Base-by-base conservation (phyloP, 176 grass and related monocot species). In the Panicum miliaceum region DNA sequence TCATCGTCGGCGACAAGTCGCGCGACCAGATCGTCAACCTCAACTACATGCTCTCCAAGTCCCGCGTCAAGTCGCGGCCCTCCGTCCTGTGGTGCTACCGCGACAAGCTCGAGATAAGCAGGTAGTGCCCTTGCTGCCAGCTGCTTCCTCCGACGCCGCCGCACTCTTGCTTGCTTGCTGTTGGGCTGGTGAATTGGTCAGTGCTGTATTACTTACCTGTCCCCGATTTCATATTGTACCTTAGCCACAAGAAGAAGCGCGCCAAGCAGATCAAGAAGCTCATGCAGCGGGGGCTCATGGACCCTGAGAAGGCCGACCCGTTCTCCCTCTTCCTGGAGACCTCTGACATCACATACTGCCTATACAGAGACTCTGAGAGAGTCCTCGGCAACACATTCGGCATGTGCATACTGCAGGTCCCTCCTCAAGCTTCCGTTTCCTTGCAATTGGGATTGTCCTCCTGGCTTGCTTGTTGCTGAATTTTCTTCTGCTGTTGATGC, bases 391-490 rank as follows among this genome's bases (percentile, higher is more conserved):
- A 96, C 83, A 99, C 96, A 32, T 99, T 99, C 20, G 93, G 91
- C 27, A 99, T 99, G 93, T 99, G 96, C 91, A 99, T 99, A 29
- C 84, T 99, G 65, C 93, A 99, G 91, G 96, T 99, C 4, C 68
- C 6, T 32, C 38, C 12, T 19, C 59, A 36, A 36, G 4, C 19
- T 70, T 71, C 23, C 26, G 6, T 63, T 65, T 14, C 29, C 0
- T 71, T 82, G 3, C 12, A 36, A 59, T 51, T 79, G 62, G 25
- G 16, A 4, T 56, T 76, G 19, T 32, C 82, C 26, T 64, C 62
- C 41, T 87, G 12, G 59, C 2, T 72, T 23, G 5, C 58, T 41
- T 22, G 23, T 34, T 53, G 8, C 65, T 82, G 56, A 78, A 59
- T 50, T 57, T 76, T 62, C n/a, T 18, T 72, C 19, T 84, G 35